Conservation (phyloP, 139 green algal species). For the Diplosphaera chodatii region DNA sequence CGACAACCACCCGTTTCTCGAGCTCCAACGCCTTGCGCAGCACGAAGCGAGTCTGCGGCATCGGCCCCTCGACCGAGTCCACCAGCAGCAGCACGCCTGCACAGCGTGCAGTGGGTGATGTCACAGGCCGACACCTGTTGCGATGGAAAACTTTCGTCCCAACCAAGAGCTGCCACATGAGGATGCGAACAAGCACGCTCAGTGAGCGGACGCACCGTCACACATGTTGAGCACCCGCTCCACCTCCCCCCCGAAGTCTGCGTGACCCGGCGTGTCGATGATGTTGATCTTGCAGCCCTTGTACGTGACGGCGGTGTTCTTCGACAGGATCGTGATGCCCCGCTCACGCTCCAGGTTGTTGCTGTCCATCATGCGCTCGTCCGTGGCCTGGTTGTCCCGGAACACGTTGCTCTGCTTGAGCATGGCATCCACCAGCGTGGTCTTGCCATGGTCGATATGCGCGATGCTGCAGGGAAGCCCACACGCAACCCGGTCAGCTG, state of each 20-base stretch:
- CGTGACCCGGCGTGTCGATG: slow-evolving; percentile 98
- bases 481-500: no score
- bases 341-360: slow-evolving; percentile 96
- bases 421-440: slow-evolving; percentile 87
- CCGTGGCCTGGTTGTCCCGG: slow-evolving; percentile 66
- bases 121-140: not conserved
- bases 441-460: slow-evolving; percentile 84
- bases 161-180: no score
- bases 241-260: slow-evolving; percentile 98
- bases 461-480: slow-evolving; percentile 27
- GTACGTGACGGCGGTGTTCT: slow-evolving; percentile 96
- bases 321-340: slow-evolving; percentile 98
- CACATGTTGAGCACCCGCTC: slow-evolving; percentile 99
- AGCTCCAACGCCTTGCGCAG: slow-evolving; percentile 92
- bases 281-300: slow-evolving; percentile 93
- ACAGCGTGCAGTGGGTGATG: no score
- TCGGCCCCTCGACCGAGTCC: slow-evolving; percentile 93
- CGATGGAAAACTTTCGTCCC: no score
- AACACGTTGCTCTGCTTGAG: slow-evolving; percentile 88
- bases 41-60: slow-evolving; percentile 99
- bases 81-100: slow-evolving; percentile 94
- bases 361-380: slow-evolving; percentile 93
- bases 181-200: not conserved
- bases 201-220: slow-evolving; percentile 70
- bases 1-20: slow-evolving; percentile 93